Base-by-base conservation (phyloP, 306 rosid genomes). In the Bauhinia variegata region DNA sequence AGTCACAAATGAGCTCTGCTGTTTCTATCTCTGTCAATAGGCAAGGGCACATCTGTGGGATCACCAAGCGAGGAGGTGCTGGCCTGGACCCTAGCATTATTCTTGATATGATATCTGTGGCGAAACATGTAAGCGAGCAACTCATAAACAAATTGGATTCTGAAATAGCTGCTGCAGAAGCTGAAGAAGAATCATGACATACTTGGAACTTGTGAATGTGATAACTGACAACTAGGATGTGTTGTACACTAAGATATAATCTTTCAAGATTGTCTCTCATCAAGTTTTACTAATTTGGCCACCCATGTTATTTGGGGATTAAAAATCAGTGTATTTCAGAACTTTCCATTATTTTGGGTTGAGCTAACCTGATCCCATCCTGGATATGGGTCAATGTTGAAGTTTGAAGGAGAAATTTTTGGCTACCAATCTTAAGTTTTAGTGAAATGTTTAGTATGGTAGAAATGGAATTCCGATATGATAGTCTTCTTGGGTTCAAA, bases 1-100 rank as follows among this genome's bases (percentile, higher is more conserved):
- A 92, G 60, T 85, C 96, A 38, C 93, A 92, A 66, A 89, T 89
- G 96, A 89, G 70, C 89, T 87, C 89, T 0, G 96, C 96, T 11
- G 78, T 92, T 42, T 92, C 98, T 4, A 75, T 89, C 47, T 87
- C 96, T 14, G 66, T 89, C 33, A 87, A 87, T 8, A 80, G 84
- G 76, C 71, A 82, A 47, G 91, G 96, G 34, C 83, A 79, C 68
- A 70, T 92, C 2, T 92, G 91, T 18, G 96, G 98, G 31, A 42
- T 92, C 71, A 83, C 86, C 32, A 92, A 92, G 81, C 85, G 96
- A 18, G 96, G 95, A 11, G 96, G 96, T 60, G 82, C 81, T 4
- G 96, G 96, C 18, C 36, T 89, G 23, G 95, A 89, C 80, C 93
- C 95, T 44, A 92, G 96, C 74, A 39, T 89, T 72, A 58, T 87